Conservation (phyloP, 169 alveolate species). For the Plasmodium blacklocki region DNA sequence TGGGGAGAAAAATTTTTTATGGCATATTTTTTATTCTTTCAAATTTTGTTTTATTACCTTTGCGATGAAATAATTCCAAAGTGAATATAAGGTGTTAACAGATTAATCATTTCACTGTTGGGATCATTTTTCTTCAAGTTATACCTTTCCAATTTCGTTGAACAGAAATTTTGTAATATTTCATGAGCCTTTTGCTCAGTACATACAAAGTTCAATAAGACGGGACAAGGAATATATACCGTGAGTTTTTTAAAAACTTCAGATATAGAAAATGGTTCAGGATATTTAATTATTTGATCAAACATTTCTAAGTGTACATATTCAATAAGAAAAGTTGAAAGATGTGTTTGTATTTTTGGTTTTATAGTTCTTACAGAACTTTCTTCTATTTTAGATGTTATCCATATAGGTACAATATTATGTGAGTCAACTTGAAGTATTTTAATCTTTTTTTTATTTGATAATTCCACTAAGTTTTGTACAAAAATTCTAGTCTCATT, state of each 20-base stretch:
- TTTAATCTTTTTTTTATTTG: constrained; percentile 48
- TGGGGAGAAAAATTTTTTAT: no score
- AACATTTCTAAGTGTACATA: constrained; percentile 20
- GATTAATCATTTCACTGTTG: constrained; percentile 13
- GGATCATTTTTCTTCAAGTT: constrained; percentile 50
- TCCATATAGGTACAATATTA: constrained; percentile 80
- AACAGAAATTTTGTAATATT: constrained; percentile 27
- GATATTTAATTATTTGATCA: constrained; percentile 37
- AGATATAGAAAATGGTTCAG: constrained; percentile 47
- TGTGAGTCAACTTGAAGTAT: constrained; percentile 82
- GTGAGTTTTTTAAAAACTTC: constrained; percentile 34
- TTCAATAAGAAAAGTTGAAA: constrained; percentile 50
- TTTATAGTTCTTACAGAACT: constrained; percentile 50
- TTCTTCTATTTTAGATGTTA: constrained; percentile 79
- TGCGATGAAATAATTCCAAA: constrained; percentile 57
- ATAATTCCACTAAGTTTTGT: constrained; percentile 18
- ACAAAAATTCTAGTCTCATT: constrained; percentile 22
- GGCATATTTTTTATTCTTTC: background rate
- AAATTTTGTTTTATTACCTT: constrained; percentile 20
- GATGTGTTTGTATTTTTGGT: constrained; percentile 55
- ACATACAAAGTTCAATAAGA: constrained; percentile 31
- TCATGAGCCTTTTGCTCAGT: constrained; percentile 47
- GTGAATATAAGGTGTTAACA: constrained; percentile 25
- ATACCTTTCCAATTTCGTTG: constrained; percentile 29
- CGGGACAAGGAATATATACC: constrained; percentile 16